Conservation (phyloP, 768 basidiomycete species). For the Leccinum longicurvipes region DNA sequence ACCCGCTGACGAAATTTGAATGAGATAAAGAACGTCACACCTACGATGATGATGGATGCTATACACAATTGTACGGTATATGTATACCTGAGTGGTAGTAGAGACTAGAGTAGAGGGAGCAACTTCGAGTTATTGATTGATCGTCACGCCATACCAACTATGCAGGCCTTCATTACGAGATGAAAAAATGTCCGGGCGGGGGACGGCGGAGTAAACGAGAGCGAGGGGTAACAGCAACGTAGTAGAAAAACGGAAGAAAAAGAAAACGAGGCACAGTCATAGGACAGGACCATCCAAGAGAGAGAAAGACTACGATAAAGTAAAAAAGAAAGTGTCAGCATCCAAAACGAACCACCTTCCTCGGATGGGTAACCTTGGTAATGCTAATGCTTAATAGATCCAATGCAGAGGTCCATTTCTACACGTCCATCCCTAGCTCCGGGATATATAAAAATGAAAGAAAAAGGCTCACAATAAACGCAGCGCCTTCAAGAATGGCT, state of each 20-base stretch:
- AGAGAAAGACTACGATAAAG: constrained; percentile 1
- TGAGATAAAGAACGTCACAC: neutral
- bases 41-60: neutral
- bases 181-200: neutral
- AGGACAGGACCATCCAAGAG: constrained; percentile 6
- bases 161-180: neutral
- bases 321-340: constrained; percentile 9
- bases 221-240: too few species aligned
- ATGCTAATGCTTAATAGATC: constrained; percentile 17
- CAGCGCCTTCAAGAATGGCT: constrained; percentile 34
- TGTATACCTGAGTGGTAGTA: neutral
- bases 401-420: constrained; percentile 17
- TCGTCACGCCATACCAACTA: neutral
- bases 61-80: neutral
- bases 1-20: too few species aligned
- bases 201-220: neutral
- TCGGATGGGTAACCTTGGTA: constrained; percentile 8
- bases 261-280: neutral
- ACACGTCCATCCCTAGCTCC: constrained; percentile 7
- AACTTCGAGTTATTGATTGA: neutral
- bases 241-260: neutral
- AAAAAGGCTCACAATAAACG: neutral
- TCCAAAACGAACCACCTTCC: constrained; percentile 8
- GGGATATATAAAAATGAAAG: neutral
- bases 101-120: neutral